Base-by-base conservation (phyloP, 257 asterid species). In the Scutellaria baicalensis region DNA sequence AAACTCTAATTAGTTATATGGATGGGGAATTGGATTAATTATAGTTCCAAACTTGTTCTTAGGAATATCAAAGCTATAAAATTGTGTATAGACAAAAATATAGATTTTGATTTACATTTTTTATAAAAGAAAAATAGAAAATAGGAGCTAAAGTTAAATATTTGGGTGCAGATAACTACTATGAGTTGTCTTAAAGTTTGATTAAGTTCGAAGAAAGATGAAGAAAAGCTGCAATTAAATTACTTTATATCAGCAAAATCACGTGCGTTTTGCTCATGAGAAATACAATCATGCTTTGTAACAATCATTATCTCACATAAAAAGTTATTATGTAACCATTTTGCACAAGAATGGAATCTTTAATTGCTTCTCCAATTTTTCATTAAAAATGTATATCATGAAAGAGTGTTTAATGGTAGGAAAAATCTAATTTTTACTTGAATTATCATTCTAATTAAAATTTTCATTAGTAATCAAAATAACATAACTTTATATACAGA, bases 311-410 rank as follows among this genome's bases (percentile, higher is more conserved):
- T 69, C 36, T 58, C 4, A 27, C 17, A 12, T 51, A 42, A 71
- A 70, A 63, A 75, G 59, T 70, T 12, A 71, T 59, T 70, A 43
- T 60, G 35, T 31, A 49, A 36, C 62, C 66, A 59, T 61, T 40
- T 72, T 51, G 40, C 67, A 40, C 78, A 59, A 71, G 59, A 38
- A 64, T 70, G 59, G 76, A 76, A 76, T 76, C 72, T 70, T 58
- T n/a, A n/a, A n/a, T n/a, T 59, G 66, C 59, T 23, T 45, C 14
- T 47, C 38, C 50, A 63, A 27, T 69, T 57, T 68, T 9, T 49
- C 55, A n/a, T n/a, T n/a, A n/a, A n/a, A n/a, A n/a, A n/a, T n/a
- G n/a, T n/a, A n/a, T n/a, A n/a, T n/a, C n/a, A n/a, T n/a, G n/a
- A n/a, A n/a, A n/a, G n/a, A n/a, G n/a, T n/a, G n/a, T n/a, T n/a